Evolutionary conservation across 768 basidiomycete species (phyloP).

Genomic region (Hericium alpestre): DNA sequence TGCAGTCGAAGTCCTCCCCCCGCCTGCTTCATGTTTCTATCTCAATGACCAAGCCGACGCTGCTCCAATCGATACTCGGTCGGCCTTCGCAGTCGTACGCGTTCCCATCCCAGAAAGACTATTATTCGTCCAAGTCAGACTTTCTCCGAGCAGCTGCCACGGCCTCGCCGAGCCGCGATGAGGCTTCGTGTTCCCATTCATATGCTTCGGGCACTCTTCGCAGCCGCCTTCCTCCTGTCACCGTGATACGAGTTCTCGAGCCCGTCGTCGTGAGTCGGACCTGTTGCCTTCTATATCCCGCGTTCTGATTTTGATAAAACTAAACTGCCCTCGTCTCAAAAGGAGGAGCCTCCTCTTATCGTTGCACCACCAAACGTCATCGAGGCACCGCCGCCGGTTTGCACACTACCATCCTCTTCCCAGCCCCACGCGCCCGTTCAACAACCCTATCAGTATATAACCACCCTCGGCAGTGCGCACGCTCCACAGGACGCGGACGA

Average conservation of each 20-base stretch:
- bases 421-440: not conserved
- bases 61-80: conserved; percentile 9
- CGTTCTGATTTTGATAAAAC: too few relatives aligned
- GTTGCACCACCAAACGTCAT: not conserved
- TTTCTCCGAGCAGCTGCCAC: conserved; percentile 2
- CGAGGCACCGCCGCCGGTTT: not conserved
- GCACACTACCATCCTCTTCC: not conserved
- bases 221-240: not conserved
- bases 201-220: not conserved
- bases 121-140: conserved; percentile 5
- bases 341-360: not conserved
- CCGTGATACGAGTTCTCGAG: not conserved
- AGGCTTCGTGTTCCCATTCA: not conserved
- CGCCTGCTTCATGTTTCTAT: too few relatives aligned
- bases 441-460: too few relatives aligned
- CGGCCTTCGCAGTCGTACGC: conserved; percentile 7
- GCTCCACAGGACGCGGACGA: not conserved
- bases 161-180: not conserved
- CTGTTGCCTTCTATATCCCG: too few relatives aligned
- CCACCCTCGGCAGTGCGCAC: too few relatives aligned
- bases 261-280: too few relatives aligned
- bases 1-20: not conserved
- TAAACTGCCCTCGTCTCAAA: too few relatives aligned
- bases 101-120: conserved; percentile 4
- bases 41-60: conserved; percentile 12